Evolutionary conservation across 2,329 filamentous ascomycete genomes (phyloP).

Genomic region (Ciborinia camelliae): DNA sequence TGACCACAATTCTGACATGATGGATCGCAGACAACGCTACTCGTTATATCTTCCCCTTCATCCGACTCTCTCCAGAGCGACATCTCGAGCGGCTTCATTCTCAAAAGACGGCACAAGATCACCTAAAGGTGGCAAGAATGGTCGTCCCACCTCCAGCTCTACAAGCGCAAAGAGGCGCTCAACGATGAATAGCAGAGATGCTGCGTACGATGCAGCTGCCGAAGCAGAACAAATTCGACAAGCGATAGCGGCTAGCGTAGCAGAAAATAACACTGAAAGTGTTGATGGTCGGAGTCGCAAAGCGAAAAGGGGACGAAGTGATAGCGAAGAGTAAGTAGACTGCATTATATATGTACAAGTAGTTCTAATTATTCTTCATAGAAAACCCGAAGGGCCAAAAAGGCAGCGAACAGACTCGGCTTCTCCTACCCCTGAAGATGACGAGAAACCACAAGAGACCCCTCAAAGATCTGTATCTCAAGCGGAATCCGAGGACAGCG

Average conservation of each 20-base stretch:
- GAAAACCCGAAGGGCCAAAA: constrained; percentile 69
- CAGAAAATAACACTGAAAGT: constrained; percentile 50
- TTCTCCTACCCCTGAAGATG: constrained; percentile 59
- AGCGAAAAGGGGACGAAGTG: constrained; percentile 80
- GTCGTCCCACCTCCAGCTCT: constrained; percentile 45
- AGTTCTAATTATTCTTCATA: constrained; percentile 42
- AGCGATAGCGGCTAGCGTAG: constrained; percentile 93
- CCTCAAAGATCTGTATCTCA: constrained; percentile 44
- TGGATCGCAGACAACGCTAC: constrained; percentile 56
- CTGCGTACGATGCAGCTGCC: constrained; percentile 67
- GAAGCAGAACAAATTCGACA: constrained; percentile 86
- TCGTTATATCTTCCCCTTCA: constrained; percentile 63
- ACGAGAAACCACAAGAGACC: constrained; percentile 38
- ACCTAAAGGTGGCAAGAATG: constrained; percentile 55
- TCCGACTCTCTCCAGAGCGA: constrained; percentile 50
- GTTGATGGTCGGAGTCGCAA: constrained; percentile 56
- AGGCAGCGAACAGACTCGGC: constrained; percentile 79
- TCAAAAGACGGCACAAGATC: constrained; percentile 59
- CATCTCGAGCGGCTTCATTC: constrained; percentile 61
- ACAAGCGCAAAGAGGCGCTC: constrained; percentile 69
- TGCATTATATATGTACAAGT: not conserved
- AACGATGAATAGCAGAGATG: constrained; percentile 95
- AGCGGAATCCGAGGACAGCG: constrained; percentile 72
- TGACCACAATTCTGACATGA: constrained; percentile 40
- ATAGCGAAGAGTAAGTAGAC: constrained; percentile 83